phyloP scores from a whole-genome alignment of 2,329 filamentous ascomycete species.

The Penicillium sp. region DNA sequence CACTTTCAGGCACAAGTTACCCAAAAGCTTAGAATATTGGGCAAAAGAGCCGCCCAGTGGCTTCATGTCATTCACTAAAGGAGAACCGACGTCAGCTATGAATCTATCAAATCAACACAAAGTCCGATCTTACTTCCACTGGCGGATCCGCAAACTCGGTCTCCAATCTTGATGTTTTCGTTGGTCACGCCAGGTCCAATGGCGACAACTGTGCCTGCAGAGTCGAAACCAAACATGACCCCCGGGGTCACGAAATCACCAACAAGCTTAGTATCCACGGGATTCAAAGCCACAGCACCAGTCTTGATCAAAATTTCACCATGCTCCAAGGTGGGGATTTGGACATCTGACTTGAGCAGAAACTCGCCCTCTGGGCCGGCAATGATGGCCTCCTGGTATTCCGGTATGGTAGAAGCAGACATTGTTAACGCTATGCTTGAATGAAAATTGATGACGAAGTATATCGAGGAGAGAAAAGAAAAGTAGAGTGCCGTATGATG shows the following conservation, averaged over 20 bases:
- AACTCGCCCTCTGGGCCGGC: background rate
- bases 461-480: background rate
- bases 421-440: background rate
- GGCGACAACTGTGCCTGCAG: background rate
- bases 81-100: background rate
- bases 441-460: background rate
- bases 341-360: background rate
- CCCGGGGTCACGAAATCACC: conserved; percentile 1
- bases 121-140: background rate
- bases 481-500: background rate
- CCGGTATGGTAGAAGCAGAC: background rate
- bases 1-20: background rate
- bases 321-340: background rate
- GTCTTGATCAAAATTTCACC: background rate
- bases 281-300: background rate
- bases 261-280: background rate
- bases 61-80: background rate
- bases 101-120: background rate
- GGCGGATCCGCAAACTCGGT: background rate
- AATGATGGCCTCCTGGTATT: background rate
- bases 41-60: background rate
- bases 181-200: background rate
- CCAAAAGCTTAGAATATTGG: background rate
- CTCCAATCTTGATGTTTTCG: background rate
- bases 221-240: background rate